A percentile compares a stretch with the other conserved stretches of the same genome.
Conservation (phyloP, 768 basidiomycete species). For the Boletus edulis region DNA sequence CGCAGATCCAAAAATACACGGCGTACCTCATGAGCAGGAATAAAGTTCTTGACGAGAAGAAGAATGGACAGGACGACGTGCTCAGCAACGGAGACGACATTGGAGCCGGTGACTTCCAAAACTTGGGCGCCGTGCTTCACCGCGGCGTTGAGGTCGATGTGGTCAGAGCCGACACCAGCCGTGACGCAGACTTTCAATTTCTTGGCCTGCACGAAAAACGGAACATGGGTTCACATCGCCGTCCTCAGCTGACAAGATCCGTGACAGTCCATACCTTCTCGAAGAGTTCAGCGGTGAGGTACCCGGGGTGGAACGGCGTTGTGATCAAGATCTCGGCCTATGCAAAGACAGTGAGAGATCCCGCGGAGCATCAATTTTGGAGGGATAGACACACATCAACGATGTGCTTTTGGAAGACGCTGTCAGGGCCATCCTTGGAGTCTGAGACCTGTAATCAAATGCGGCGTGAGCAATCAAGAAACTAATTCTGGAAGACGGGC, state of each 20-base stretch:
- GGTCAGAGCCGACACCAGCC: constrained; percentile 89
- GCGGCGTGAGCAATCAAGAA: constrained; percentile 1
- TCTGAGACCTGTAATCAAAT: constrained; percentile 55
- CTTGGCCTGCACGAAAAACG: constrained; percentile 54
- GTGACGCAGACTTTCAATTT: constrained; percentile 90
- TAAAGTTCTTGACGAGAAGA: constrained; percentile 85
- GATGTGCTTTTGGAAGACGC: constrained; percentile 80
- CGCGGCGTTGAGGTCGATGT: constrained; percentile 86
- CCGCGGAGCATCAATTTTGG: constrained; percentile 6
- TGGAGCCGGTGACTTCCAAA: constrained; percentile 84
- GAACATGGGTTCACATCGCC: neutral
- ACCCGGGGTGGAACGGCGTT: constrained; percentile 85
- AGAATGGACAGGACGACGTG: constrained; percentile 91
- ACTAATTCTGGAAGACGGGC: neutral
- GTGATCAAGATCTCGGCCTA: constrained; percentile 81
- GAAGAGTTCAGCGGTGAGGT: constrained; percentile 71
- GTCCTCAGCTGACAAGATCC: constrained; percentile 1
- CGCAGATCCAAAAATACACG: neutral
- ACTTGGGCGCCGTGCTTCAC: constrained; percentile 80
- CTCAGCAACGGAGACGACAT: constrained; percentile 89
- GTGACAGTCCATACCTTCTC: constrained; percentile 47
- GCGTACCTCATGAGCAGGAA: constrained; percentile 77
- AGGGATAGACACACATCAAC: constrained; percentile 54
- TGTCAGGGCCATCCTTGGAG: constrained; percentile 80
- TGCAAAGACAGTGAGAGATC: constrained; percentile 7